Evolutionary conservation across 2,329 filamentous ascomycete species (phyloP).

Genomic region (Exophiala sideris): DNA sequence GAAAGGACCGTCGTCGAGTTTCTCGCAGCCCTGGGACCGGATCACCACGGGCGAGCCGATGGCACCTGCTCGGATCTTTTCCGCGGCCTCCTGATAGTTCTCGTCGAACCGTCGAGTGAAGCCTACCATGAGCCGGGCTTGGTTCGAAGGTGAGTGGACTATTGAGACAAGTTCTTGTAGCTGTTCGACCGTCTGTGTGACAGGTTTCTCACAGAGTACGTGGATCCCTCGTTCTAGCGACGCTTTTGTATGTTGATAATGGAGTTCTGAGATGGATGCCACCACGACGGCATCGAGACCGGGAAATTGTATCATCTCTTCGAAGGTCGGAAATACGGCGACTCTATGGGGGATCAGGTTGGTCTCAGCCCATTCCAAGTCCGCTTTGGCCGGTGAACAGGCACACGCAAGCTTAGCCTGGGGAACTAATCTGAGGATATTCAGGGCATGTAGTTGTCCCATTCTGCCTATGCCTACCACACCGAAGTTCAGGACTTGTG

Average conservation of each 20-base stretch:
- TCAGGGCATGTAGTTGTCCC: conserved; percentile 52
- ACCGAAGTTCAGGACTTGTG: conserved; percentile 32
- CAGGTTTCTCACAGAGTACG: conserved; percentile 59
- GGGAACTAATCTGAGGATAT: conserved; percentile 46
- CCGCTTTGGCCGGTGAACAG: conserved; percentile 45
- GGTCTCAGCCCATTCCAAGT: conserved; percentile 45
- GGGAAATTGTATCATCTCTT: conserved; percentile 44
- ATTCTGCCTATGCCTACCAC: conserved; percentile 53
- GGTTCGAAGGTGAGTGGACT: conserved; percentile 26
- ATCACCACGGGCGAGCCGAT: conserved; percentile 42
- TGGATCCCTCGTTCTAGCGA: conserved; percentile 55
- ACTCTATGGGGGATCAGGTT: conserved; percentile 47
- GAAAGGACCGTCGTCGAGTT: conserved; percentile 38
- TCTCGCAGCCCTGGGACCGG: conserved; percentile 44
- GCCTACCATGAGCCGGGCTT: conserved; percentile 40
- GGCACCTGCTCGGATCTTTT: conserved; percentile 35
- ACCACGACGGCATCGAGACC: conserved; percentile 49
- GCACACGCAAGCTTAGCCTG: conserved; percentile 50
- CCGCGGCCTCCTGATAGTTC: conserved; percentile 38
- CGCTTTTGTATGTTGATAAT: conserved; percentile 56
- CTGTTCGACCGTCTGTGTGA: conserved; percentile 29
- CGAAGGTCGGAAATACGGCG: conserved; percentile 44
- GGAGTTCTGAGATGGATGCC: conserved; percentile 51
- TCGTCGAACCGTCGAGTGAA: conserved; percentile 47
- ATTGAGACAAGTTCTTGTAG: conserved; percentile 11